phyloP scores from a whole-genome alignment of 192 early-diverging fungal species.

The Geranomyces michiganensis region DNA sequence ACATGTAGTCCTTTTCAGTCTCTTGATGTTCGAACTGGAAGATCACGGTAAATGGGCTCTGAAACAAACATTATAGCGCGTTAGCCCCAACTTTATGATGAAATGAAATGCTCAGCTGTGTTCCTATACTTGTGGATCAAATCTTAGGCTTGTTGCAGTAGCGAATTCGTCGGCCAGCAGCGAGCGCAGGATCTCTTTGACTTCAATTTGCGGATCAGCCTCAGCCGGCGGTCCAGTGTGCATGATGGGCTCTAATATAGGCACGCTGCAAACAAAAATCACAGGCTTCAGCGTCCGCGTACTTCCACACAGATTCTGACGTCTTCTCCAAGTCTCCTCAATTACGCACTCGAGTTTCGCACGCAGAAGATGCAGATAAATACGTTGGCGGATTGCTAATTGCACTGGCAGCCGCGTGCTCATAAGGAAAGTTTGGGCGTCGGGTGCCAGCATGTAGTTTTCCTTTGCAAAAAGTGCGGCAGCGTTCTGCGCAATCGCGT shows the following conservation, averaged over 20 bases:
- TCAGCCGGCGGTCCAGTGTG: neutral
- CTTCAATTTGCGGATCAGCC: constrained; percentile 37
- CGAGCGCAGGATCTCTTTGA: constrained; percentile 63
- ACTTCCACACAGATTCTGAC: neutral
- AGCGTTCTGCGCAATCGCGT: constrained; percentile 9
- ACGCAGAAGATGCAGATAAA: neutral
- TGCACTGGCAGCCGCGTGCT: constrained; percentile 44
- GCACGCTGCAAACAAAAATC: too few species aligned
- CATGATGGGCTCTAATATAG: neutral
- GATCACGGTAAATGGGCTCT: constrained; percentile 56
- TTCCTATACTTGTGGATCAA: constrained; percentile 32
- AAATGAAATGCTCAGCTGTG: neutral
- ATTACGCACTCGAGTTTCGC: neutral
- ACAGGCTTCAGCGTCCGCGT: too few species aligned
- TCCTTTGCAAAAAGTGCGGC: constrained; percentile 7
- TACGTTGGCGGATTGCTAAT: constrained; percentile 41
- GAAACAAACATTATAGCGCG: neutral
- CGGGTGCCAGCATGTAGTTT: constrained; percentile 12
- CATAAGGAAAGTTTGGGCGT: constrained; percentile 34
- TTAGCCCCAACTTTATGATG: neutral
- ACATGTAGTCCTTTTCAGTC: constrained; percentile 62
- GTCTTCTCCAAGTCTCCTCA: neutral
- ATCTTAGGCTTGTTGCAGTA: constrained; percentile 31
- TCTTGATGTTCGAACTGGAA: constrained; percentile 57
- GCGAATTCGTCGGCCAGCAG: constrained; percentile 47